Percentiles rank a stretch among this genome's conserved stretches.
phyloP scores from a whole-genome alignment of 352 stramenopile species.

The Globisporangium heterothallicum region DNA sequence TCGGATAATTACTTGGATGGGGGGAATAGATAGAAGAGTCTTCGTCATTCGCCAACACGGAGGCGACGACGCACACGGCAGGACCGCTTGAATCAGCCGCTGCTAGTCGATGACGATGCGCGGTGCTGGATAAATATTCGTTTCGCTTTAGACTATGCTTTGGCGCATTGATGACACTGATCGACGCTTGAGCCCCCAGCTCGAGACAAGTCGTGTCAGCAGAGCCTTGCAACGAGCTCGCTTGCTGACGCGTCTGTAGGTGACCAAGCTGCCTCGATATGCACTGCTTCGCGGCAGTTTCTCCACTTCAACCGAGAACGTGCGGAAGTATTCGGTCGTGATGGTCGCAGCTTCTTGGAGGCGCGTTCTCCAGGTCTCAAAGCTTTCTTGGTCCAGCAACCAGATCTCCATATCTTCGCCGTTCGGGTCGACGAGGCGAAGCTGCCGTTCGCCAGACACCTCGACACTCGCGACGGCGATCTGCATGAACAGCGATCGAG shows the following conservation, averaged over 20 bases:
- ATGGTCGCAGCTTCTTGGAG: slow-evolving; percentile 56
- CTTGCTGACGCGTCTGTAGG: slow-evolving; percentile 48
- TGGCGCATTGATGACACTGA: slow-evolving; percentile 11
- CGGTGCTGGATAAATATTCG: slow-evolving; percentile 1
- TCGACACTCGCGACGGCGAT: slow-evolving; percentile 72
- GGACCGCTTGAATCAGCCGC: background rate
- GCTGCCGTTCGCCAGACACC: slow-evolving; percentile 51
- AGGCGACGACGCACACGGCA: too few species aligned
- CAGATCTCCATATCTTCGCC: slow-evolving; percentile 72
- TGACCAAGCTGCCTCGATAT: slow-evolving; percentile 67
- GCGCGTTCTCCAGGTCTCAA: slow-evolving; percentile 41
- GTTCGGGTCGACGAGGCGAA: slow-evolving; percentile 71
- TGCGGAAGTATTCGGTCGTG: slow-evolving; percentile 63
- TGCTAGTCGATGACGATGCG: background rate
- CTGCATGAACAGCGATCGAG: slow-evolving; percentile 58
- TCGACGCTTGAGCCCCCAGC: slow-evolving; percentile 29
- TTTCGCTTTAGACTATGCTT: background rate
- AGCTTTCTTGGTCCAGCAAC: slow-evolving; percentile 48
- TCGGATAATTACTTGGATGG: background rate
- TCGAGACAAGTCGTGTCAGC: slow-evolving; percentile 30
- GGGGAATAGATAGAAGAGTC: background rate
- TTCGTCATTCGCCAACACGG: background rate
- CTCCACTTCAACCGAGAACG: slow-evolving; percentile 44
- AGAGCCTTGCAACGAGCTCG: slow-evolving; percentile 40
- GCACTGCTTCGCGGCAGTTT: slow-evolving; percentile 51